These are phyloP conservation scores for Prillingera fragicola DNA, from an alignment of 1,284 basidiomycete genomes.

Conservation along the genomic window DNA sequence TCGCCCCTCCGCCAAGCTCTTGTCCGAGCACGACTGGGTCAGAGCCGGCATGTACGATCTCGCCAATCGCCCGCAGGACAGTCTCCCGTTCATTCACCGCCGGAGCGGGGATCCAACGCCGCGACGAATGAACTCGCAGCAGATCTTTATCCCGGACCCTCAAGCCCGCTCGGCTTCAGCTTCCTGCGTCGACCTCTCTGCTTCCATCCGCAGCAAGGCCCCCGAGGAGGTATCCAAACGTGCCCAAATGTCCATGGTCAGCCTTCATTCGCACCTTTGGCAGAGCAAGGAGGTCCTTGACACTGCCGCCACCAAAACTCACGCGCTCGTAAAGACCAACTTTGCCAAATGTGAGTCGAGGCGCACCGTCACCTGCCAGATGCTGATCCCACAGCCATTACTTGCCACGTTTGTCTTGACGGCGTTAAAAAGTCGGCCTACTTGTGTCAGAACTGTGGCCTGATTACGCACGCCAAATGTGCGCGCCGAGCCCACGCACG, in stretches of 20 bases:
- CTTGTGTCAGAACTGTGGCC: constrained; percentile 79
- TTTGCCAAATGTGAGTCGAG: constrained; percentile 75
- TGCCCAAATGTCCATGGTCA: constrained; percentile 16
- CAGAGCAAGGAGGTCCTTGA: constrained; percentile 16
- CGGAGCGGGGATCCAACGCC: constrained; percentile 67
- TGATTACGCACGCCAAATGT: constrained; percentile 81
- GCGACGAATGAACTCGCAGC: constrained; percentile 58
- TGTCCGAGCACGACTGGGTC: constrained; percentile 88
- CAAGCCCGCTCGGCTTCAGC: constrained; percentile 8
- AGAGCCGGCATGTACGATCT: constrained; percentile 29
- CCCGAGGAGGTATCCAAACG: background rate
- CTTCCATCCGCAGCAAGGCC: background rate
- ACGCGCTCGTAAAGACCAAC: constrained; percentile 83
- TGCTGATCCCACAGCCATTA: constrained; percentile 59
- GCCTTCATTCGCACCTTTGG: constrained; percentile 13
- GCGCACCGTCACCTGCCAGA: no score
- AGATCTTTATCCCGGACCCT: constrained; percentile 20
- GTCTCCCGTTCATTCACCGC: constrained; percentile 84
- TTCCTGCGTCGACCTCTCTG: constrained; percentile 13
- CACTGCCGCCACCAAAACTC: constrained; percentile 49
- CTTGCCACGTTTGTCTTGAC: constrained; percentile 74
- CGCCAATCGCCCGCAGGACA: constrained; percentile 68
- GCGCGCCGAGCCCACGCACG: constrained; percentile 65
- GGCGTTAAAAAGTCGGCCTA: constrained; percentile 80
- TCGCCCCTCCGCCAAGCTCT: constrained; percentile 71